Evolutionary conservation across 305 asterid species (phyloP).

Genomic region (Fraxinus sp.): DNA sequence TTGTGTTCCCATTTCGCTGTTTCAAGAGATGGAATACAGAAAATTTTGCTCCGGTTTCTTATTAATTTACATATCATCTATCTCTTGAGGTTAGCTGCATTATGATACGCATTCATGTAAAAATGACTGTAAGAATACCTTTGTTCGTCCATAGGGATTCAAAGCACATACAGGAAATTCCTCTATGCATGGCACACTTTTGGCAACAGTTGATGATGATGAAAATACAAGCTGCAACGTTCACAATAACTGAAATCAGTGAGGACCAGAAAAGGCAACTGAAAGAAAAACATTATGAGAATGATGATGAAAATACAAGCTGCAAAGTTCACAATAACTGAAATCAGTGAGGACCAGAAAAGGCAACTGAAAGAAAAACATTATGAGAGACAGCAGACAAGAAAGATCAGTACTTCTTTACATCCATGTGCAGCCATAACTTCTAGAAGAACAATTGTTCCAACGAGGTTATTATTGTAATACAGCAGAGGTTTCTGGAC

Average conservation of each 20-base stretch:
- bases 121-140: conserved; percentile 27
- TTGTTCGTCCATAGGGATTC: conserved; percentile 50
- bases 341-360: neutral
- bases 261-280: conserved; percentile 1
- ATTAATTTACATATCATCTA: neutral
- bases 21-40: neutral
- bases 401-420: conserved; percentile 53
- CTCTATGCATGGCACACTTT: conserved; percentile 50
- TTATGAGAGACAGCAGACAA: neutral
- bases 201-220: conserved; percentile 44
- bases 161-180: conserved; percentile 36
- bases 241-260: neutral
- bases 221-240: conserved; percentile 44
- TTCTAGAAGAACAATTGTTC: conserved; percentile 78
- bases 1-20: neutral
- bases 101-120: neutral
- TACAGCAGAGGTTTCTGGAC: conserved; percentile 79
- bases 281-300: neutral
- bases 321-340: conserved; percentile 17
- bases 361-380: neutral
- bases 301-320: conserved; percentile 44
- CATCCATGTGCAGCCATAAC: conserved; percentile 94
- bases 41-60: neutral
- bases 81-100: conserved; percentile 12
- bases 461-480: conserved; percentile 77